These are phyloP conservation scores for Dimocarpus longan DNA, from an alignment of 345 rosid genomes.

Conservation along the genomic window DNA sequence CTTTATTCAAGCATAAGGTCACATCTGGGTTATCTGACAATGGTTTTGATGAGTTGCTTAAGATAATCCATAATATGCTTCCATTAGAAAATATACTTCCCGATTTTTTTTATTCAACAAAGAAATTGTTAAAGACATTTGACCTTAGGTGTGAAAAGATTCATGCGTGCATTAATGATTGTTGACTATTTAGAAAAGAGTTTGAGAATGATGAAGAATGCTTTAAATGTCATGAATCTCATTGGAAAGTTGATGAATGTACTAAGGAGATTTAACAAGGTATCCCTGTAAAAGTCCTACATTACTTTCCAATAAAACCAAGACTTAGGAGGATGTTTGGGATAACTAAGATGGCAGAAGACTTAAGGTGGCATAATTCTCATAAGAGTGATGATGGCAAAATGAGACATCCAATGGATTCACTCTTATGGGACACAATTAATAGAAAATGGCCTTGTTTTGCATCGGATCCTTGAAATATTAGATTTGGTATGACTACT, in stretches of 20 bases:
- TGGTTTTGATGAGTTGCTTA: no score
- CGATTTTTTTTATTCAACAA: no score
- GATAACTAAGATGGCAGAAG: background rate
- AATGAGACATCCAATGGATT: background rate
- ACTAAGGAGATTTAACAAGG: background rate
- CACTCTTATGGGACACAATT: background rate
- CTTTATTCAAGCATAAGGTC: no score
- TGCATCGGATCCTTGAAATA: no score
- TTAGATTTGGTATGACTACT: no score
- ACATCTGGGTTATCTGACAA: no score
- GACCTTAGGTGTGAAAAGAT: background rate
- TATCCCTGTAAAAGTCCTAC: background rate
- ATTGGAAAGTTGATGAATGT: background rate
- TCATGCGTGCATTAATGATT: background rate
- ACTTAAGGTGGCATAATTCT: background rate
- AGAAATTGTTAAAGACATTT: no score
- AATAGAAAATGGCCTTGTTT: background rate
- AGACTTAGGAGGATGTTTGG: background rate
- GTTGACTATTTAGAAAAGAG: no score
- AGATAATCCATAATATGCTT: no score
- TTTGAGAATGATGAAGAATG: no score
- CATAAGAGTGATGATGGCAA: background rate
- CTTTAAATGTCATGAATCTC: background rate
- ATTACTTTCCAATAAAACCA: background rate
- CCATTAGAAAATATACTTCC: no score